phyloP scores from a whole-genome alignment of 768 basidiomycete species.

The Erythrobasidium yunnanense region DNA sequence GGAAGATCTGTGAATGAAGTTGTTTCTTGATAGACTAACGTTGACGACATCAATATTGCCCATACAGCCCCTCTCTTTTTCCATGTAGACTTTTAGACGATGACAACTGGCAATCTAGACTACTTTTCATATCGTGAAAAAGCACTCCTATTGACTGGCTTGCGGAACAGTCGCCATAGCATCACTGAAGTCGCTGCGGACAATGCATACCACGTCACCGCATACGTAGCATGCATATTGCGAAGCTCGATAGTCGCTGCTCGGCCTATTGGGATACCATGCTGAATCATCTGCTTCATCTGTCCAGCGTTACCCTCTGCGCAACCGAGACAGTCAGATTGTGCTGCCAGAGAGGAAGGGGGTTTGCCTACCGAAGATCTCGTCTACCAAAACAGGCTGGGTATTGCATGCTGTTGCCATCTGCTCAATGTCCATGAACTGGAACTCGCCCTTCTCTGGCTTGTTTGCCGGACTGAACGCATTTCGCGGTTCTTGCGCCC shows the following conservation, averaged over 20 bases:
- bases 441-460: slow-evolving; percentile 70
- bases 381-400: slow-evolving; percentile 69
- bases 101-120: too few species aligned
- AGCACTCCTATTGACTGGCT: not conserved
- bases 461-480: slow-evolving; percentile 80
- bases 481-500: slow-evolving; percentile 58
- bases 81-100: too few species aligned
- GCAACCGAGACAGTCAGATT: not conserved
- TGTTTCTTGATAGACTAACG: too few species aligned
- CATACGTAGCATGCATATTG: slow-evolving; percentile 89
- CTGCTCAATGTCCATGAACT: slow-evolving; percentile 72
- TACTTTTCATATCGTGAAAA: slow-evolving; percentile 10
- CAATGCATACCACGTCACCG: slow-evolving; percentile 87
- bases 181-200: slow-evolving; percentile 73
- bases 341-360: not conserved
- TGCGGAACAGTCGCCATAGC: slow-evolving; percentile 46
- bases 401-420: slow-evolving; percentile 65
- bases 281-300: slow-evolving; percentile 50
- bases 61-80: too few species aligned
- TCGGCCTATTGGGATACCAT: slow-evolving; percentile 76
- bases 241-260: slow-evolving; percentile 71
- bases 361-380: slow-evolving; percentile 65
- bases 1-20: too few species aligned
- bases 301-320: slow-evolving; percentile 78
- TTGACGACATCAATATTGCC: too few species aligned